Percentiles rank a stretch among this genome's conserved stretches.
These are phyloP conservation scores for Baeospora myosura DNA, from an alignment of 1,284 basidiomycete genomes.

Conservation along the genomic window DNA sequence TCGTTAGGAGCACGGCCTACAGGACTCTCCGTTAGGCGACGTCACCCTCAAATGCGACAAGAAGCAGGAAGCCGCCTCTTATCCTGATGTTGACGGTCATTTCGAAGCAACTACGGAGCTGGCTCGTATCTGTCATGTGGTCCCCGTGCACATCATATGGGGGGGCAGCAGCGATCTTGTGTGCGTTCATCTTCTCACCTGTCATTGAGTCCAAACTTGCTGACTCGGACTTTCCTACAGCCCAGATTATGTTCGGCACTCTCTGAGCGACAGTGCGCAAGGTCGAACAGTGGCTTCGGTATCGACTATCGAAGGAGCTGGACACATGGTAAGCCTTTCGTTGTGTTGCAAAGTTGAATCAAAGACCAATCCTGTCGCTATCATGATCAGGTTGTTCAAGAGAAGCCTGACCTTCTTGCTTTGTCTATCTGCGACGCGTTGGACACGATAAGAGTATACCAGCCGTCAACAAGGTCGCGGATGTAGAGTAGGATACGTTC, in stretches of 20 bases:
- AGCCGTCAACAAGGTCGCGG: too few species aligned
- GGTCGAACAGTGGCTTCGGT: constrained; percentile 33
- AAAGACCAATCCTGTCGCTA: neutral
- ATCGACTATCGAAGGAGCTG: constrained; percentile 29
- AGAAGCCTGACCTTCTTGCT: constrained; percentile 30
- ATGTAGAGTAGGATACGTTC: too few species aligned
- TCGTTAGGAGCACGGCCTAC: constrained; percentile 20
- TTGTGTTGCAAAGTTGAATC: constrained; percentile 1
- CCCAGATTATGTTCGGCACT: constrained; percentile 33
- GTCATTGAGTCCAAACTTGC: constrained; percentile 5
- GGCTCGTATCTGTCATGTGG: constrained; percentile 21
- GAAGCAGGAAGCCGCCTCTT: constrained; percentile 34
- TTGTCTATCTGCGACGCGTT: constrained; percentile 21
- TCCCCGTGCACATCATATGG: constrained; percentile 37
- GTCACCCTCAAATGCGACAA: constrained; percentile 34
- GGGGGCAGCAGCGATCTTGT: constrained; percentile 29
- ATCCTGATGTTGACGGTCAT: constrained; percentile 33
- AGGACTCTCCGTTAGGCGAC: constrained; percentile 19
- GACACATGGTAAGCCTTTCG: constrained; percentile 31
- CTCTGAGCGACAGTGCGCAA: constrained; percentile 28
- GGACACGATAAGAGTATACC: too few species aligned
- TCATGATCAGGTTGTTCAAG: constrained; percentile 30
- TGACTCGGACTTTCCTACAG: constrained; percentile 16
- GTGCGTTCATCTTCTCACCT: constrained; percentile 20
- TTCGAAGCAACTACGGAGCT: constrained; percentile 30